A percentile compares a stretch with the other conserved stretches of the same genome.
phyloP scores from a whole-genome alignment of 2,329 filamentous ascomycete species.

The Aspergillus clavatus region DNA sequence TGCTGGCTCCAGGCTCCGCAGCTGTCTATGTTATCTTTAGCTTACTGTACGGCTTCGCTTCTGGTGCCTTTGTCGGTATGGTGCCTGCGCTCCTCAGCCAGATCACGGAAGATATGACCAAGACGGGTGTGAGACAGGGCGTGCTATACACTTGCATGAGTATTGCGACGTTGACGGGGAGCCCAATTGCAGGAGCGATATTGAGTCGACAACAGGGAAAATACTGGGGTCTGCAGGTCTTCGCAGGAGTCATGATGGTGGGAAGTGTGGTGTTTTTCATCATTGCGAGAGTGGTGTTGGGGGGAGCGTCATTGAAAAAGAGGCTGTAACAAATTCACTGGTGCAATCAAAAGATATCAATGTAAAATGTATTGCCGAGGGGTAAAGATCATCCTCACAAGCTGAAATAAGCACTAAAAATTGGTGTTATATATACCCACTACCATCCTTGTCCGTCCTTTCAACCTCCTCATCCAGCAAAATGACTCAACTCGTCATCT shows the following conservation, averaged over 20 bases:
- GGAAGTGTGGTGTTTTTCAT: constrained; percentile 39
- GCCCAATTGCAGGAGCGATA: constrained; percentile 62
- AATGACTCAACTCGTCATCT: constrained; percentile 1
- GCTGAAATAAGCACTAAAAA: too few relatives aligned
- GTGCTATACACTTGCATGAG: constrained; percentile 57
- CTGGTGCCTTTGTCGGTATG: constrained; percentile 60
- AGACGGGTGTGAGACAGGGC: constrained; percentile 64
- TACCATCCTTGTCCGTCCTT: too few relatives aligned
- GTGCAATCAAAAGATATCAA: too few relatives aligned
- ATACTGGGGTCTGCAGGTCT: constrained; percentile 60
- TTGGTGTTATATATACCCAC: too few relatives aligned
- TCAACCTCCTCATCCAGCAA: too few relatives aligned
- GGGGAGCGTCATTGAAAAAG: neutral
- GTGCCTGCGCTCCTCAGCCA: constrained; percentile 63
- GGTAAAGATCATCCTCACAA: too few relatives aligned
- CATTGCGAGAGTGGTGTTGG: constrained; percentile 15
- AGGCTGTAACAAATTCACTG: too few relatives aligned
- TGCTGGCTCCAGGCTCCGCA: constrained; percentile 42
- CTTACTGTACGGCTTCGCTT: constrained; percentile 62
- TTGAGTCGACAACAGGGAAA: constrained; percentile 44
- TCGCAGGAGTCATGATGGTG: constrained; percentile 52
- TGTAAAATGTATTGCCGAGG: too few relatives aligned
- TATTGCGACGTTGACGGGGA: constrained; percentile 61
- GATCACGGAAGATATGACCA: constrained; percentile 58
- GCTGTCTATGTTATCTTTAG: constrained; percentile 59